Base-by-base conservation (phyloP, 805 yeast species). In the Monosporozyma servazzii region DNA sequence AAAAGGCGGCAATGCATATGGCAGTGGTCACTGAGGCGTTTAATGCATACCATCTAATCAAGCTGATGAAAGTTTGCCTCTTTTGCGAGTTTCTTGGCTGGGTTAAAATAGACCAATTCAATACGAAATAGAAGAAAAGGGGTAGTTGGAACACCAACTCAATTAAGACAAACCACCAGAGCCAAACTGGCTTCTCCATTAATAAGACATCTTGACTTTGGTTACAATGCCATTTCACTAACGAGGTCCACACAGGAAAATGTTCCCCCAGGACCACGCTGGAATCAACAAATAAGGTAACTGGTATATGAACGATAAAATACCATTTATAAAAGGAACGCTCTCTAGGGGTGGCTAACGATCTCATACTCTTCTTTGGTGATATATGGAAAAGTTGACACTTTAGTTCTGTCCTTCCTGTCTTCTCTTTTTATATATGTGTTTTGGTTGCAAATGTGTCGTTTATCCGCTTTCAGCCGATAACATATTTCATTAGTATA, bases 81-180 rank as follows among this genome's bases (percentile, higher is more conserved):
- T 9, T 25, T 46, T 7, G 43, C 10, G 15, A 25, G 20, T 3
- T 20, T 7, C 18, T 25, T 25, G 17, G 36, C 18, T 25, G 21
- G 3, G 45, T 31, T 30, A 90, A 6, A 82, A 60, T 13, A 79
- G 69, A 57, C 63, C 54, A 47, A 18, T 48, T 45, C 31, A 45
- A 40, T 11, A 58, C 56, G 47, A 66, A 70, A 56, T 66, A 67
- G 44, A 80, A 60, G 66, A 93, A 93, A 29, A 86, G 72, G 1
- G 99, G 99, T 48, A 86, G 64, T 69, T 91, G 99, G 57, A 85
- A 75, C 3, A 80, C 48, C 41, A 90, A 54, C 66, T 91, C 99
- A 51, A 88, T 63, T 57, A 75, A 66, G 1, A 89, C 95, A 66
- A 86, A 88, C 37, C 76, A 65, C 51, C 75, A 70, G 48, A 91